Conservation (phyloP, 2,329 filamentous ascomycete species). For the Neoscytalidium dimidiatum region DNA sequence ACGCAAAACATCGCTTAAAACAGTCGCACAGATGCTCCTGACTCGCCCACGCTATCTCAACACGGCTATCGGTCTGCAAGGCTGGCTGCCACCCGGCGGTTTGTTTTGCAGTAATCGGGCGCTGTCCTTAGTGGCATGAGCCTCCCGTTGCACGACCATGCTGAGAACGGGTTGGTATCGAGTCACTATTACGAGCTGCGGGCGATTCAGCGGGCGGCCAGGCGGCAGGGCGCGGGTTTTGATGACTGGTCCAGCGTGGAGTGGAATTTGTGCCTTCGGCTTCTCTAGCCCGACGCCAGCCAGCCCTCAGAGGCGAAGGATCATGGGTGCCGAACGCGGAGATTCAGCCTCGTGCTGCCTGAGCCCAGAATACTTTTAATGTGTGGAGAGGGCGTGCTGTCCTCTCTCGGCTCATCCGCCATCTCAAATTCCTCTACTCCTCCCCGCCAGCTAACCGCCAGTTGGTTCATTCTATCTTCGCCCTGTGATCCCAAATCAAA, state of each 20-base stretch:
- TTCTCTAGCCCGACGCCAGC: slow-evolving; percentile 1
- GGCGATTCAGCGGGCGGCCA: neutral
- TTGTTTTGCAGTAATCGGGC: neutral
- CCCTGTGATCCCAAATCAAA: too few species aligned
- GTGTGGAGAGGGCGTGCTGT: slow-evolving; percentile 1
- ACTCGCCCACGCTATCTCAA: neutral
- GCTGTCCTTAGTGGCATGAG: neutral
- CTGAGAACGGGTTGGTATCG: neutral
- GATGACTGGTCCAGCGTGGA: neutral
- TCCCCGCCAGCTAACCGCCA: neutral
- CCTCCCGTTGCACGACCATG: neutral
- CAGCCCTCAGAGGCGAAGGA: slow-evolving; percentile 19
- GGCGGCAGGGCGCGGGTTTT: neutral
- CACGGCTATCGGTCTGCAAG: neutral
- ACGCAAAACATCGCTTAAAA: neutral
- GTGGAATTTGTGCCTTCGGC: neutral
- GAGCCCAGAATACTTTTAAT: neutral
- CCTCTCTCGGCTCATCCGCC: slow-evolving; percentile 22
- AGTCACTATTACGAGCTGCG: neutral
- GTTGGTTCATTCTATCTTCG: neutral
- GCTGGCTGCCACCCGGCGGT: neutral
- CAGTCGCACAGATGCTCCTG: neutral
- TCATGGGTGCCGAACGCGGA: slow-evolving; percentile 11
- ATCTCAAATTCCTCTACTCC: slow-evolving; percentile 15
- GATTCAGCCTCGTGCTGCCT: slow-evolving; percentile 12